Conservation (phyloP, 2,329 filamentous ascomycete genomes). For the Trichoderma harzianum region DNA sequence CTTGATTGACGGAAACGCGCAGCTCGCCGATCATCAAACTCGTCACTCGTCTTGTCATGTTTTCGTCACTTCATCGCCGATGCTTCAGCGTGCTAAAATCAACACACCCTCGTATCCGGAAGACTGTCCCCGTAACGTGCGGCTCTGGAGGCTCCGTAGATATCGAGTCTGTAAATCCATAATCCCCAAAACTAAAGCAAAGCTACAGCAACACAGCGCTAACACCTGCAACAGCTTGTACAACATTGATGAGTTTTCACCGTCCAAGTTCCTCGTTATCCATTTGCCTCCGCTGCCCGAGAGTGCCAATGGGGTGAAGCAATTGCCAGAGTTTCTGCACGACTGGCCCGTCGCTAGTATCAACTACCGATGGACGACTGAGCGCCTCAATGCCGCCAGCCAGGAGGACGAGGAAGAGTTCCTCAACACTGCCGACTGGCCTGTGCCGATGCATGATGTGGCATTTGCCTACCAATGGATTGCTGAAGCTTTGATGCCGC, state of each 20-base stretch:
- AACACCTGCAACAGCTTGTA: slow-evolving; percentile 42
- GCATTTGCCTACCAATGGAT: slow-evolving; percentile 55
- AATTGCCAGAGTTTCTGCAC: slow-evolving; percentile 41
- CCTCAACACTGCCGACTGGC: slow-evolving; percentile 43
- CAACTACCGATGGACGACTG: slow-evolving; percentile 55
- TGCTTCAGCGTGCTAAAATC: slow-evolving; percentile 4
- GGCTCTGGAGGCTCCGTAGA: slow-evolving; percentile 49
- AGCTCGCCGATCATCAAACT: background rate
- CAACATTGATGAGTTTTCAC: slow-evolving; percentile 39
- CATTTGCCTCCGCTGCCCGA: slow-evolving; percentile 52
- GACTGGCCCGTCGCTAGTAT: slow-evolving; percentile 50
- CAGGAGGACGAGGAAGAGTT: background rate
- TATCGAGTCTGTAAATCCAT: slow-evolving; percentile 44
- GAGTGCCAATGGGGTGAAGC: slow-evolving; percentile 24
- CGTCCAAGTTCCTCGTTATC: slow-evolving; percentile 47
- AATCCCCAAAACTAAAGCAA: too few relatives aligned
- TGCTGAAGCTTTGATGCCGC: slow-evolving; percentile 40
- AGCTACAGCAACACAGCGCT: background rate
- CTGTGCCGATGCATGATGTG: slow-evolving; percentile 55
- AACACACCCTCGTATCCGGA: background rate
- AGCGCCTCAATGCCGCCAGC: slow-evolving; percentile 9
- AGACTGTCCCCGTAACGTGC: slow-evolving; percentile 45
- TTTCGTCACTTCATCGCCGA: background rate
- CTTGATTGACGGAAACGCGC: background rate
- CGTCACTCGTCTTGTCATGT: background rate